Evolutionary conservation across 768 basidiomycete species (phyloP), one percentile per base, ranked within the genome.

Genomic region (Mycena venus): DNA sequence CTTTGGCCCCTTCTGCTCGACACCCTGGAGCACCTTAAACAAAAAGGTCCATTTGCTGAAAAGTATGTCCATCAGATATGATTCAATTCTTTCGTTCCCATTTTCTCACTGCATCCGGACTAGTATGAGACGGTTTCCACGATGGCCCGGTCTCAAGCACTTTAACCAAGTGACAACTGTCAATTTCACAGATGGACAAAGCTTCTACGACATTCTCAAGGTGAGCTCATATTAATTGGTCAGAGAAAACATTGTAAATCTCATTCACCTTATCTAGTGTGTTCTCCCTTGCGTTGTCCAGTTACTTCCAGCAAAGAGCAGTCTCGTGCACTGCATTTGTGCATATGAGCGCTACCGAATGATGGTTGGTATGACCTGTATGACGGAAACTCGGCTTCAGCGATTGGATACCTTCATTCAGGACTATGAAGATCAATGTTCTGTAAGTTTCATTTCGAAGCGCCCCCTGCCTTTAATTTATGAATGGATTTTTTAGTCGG

Each of bases 111-210:
- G 21, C 27, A 5, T 8, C 25, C 29, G 6, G 36, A 6, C 36
- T 32, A 83, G 82, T 36, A 82, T 84, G 81, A 42, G 71, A 17
- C 56, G 51, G 6, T 79, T 83, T 66, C 80, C 82, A 29, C 70
- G 69, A 10, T 84, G 82, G 82, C 72, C 69, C 17, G 59, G 59
- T 59, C 73, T 84, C 29, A 83, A 83, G 55, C 81, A 83, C 58
- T 81, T 83, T 69, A 77, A 81, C 27, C 47, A 70, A 23, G 75
- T 84, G 17, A 78, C 81, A 9, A 82, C 79, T 1, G 76, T 75
- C n/a, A 68, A 77, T 15, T 82, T 79, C 68, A 77, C 80, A 5
- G 82, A 84, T 62, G 81, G 83, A 12, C 78, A 83, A 58, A 68
- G 70, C 14, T 80, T 78, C 66, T 81, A 79, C 42, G 74, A 83